Evolutionary conservation across 768 basidiomycete genomes (phyloP).

Genomic region (Hemileccinum impolitum): DNA sequence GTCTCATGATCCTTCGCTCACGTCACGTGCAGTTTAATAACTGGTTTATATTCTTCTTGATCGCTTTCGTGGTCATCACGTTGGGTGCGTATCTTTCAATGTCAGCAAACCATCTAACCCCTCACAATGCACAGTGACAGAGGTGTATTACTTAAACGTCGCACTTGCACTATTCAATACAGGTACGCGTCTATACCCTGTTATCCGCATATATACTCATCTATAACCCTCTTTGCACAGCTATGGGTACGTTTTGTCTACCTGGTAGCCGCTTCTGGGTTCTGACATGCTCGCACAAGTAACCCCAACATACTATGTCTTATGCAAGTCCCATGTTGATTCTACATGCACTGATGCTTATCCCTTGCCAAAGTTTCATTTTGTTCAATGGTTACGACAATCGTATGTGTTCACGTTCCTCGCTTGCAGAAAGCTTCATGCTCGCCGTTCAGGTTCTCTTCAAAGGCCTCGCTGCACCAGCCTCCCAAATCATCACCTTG

Average conservation of each 20-base stretch:
- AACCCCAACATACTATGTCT: constrained; percentile 85
- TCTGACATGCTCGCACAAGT: constrained; percentile 42
- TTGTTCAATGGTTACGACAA: constrained; percentile 79
- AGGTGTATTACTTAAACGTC: constrained; percentile 94
- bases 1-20: not conserved
- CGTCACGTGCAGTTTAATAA: constrained; percentile 66
- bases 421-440: not conserved
- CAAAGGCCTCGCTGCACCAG: constrained; percentile 80
- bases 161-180: constrained; percentile 96
- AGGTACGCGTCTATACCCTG: constrained; percentile 40
- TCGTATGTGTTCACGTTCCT: constrained; percentile 45
- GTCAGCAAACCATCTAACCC: not conserved
- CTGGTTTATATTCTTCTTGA: constrained; percentile 89
- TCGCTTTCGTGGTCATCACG: constrained; percentile 80
- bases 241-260: constrained; percentile 55
- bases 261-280: not conserved
- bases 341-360: not conserved
- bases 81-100: constrained; percentile 49
- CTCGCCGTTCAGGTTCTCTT: constrained; percentile 67
- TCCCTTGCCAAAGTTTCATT: constrained; percentile 59
- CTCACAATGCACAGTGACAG: constrained; percentile 54
- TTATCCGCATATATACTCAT: constrained; percentile 3
- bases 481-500: constrained; percentile 79
- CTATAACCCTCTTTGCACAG: constrained; percentile 28
- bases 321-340: constrained; percentile 49